phyloP scores from a whole-genome alignment of 2,329 filamentous ascomycete species.

The Mycosphaerella sp. region DNA sequence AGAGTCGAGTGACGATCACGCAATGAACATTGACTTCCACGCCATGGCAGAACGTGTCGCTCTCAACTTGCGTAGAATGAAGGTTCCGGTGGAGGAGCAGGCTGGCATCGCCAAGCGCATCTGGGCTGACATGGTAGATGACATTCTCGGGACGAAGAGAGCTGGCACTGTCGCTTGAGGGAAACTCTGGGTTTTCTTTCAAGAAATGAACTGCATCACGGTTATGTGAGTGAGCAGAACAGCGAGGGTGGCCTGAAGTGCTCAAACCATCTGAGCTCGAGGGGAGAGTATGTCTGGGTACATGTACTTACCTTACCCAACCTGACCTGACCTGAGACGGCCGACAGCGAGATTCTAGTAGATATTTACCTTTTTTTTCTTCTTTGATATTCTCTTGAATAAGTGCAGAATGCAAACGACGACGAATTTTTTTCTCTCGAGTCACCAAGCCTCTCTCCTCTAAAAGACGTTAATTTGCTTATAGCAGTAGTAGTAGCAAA shows the following conservation, averaged over 20 bases:
- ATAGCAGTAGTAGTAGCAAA: no score
- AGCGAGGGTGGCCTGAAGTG: conserved; percentile 11
- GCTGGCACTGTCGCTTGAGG: conserved; percentile 3
- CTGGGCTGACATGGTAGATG: conserved; percentile 46
- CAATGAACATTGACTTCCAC: conserved; percentile 51
- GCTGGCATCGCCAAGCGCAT: conserved; percentile 37
- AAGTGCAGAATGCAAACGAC: neutral
- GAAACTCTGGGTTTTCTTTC: no score
- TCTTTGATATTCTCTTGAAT: neutral
- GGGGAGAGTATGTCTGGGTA: no score
- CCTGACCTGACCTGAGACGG: neutral
- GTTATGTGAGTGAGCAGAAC: neutral
- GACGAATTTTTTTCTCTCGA: no score
- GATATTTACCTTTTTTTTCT: neutral
- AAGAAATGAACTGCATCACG: no score
- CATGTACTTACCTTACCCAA: no score
- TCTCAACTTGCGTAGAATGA: conserved; percentile 25
- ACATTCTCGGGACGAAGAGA: conserved; percentile 39
- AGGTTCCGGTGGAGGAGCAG: conserved; percentile 38
- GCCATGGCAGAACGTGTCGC: conserved; percentile 45
- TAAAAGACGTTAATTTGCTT: no score
- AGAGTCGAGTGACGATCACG: conserved; percentile 52
- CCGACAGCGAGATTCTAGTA: neutral
- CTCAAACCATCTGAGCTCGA: conserved; percentile 8
- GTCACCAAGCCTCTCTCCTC: no score